Percentiles rank a stretch among this genome's conserved stretches.
Evolutionary conservation across 768 basidiomycete species (phyloP).

Genomic region (Serpula lacrymans): DNA sequence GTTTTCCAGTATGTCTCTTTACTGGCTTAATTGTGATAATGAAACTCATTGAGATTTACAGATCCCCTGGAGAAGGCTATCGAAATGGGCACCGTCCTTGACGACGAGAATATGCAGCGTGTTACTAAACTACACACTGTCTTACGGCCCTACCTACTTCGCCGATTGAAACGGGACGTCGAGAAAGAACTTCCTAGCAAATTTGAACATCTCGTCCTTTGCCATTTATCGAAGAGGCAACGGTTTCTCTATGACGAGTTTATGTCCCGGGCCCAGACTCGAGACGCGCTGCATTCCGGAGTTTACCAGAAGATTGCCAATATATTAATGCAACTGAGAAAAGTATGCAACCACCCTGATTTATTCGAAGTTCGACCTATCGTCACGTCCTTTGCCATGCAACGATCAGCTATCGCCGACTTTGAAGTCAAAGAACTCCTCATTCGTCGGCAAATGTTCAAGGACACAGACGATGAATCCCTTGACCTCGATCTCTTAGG

Average conservation of each 20-base stretch:
- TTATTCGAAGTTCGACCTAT: constrained; percentile 87
- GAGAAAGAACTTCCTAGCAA: constrained; percentile 95
- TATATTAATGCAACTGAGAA: constrained; percentile 96
- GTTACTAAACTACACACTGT: constrained; percentile 90
- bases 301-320: constrained; percentile 89
- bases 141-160: constrained; percentile 91
- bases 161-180: constrained; percentile 96
- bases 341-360: constrained; percentile 94
- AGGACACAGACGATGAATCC: constrained; percentile 46
- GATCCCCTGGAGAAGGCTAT: constrained; percentile 94
- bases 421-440: constrained; percentile 88
- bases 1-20: constrained; percentile 81
- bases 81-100: constrained; percentile 71
- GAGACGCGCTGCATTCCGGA: constrained; percentile 78
- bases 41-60: constrained; percentile 26
- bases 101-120: constrained; percentile 82
- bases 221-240: constrained; percentile 86
- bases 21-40: background rate
- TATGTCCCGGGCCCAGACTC: constrained; percentile 85
- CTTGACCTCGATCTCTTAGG: constrained; percentile 64
- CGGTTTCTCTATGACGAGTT: constrained; percentile 97
- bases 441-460: constrained; percentile 68
- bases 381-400: constrained; percentile 72
- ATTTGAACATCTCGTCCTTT: constrained; percentile 86
- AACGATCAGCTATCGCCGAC: constrained; percentile 71